phyloP scores from a whole-genome alignment of 257 asterid genomes.

The Fraxinus anomala region DNA sequence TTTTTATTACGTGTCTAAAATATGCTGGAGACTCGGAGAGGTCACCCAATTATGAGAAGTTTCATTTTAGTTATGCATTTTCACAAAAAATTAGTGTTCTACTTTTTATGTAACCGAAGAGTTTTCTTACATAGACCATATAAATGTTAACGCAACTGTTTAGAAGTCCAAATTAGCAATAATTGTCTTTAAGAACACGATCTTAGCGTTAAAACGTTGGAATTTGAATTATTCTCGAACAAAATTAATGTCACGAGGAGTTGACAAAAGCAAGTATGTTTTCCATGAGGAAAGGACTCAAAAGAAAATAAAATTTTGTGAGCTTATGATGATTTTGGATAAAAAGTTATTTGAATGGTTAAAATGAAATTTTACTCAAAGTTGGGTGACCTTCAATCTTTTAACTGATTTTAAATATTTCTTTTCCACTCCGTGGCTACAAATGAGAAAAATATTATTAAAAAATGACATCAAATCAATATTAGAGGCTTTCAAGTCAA shows the following conservation, averaged over 20 bases:
- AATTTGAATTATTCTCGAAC: no score
- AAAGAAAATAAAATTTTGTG: not conserved
- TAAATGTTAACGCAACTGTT: no score
- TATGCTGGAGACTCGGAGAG: not conserved
- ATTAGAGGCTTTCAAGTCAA: not conserved
- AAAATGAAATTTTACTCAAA: not conserved
- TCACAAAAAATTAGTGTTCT: not conserved
- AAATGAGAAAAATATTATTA: not conserved
- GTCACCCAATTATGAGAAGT: not conserved
- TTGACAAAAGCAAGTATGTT: no score
- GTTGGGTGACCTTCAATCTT: not conserved
- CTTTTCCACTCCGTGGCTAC: not conserved
- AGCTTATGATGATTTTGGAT: not conserved
- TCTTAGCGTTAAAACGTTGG: no score
- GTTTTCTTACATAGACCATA: no score
- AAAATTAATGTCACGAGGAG: no score
- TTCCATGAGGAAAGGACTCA: no score
- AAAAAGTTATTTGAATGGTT: not conserved
- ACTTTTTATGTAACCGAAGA: no score
- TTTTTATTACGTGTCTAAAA: no score
- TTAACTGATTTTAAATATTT: not conserved
- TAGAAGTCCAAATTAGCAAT: no score
- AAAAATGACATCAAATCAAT: not conserved
- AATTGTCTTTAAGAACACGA: no score
- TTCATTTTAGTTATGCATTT: not conserved